Base-by-base conservation (phyloP, 2,329 filamentous ascomycete species). In the Ciborinia camelliae region DNA sequence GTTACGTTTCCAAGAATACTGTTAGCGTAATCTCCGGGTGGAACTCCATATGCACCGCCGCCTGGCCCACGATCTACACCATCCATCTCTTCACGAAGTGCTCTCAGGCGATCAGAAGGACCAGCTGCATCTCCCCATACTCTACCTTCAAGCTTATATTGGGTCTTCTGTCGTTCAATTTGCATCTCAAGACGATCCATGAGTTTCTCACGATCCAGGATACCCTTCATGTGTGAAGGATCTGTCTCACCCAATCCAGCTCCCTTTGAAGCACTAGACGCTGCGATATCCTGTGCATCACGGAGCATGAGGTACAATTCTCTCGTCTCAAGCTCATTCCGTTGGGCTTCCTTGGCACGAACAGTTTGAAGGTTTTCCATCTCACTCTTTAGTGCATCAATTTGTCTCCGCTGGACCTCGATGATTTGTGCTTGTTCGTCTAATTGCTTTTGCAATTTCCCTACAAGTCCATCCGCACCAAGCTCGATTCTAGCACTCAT, bases 241-340 rank as follows among this genome's bases (percentile, higher is more conserved):
- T 95, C 90, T 28, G 84, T 85, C 48, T 86, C 83, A 57, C 77
- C 82, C 47, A 87, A 78, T 61, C 77, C 80, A 20, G 74, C 76
- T 32, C 66, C 80, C 75, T 86, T 87, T 63, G 79, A 79, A 62
- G 92, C 90, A 72, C 91, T 91, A 4, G 94, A 92, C 30, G 92
- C 93, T 53, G 94, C 94, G 70, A 97, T 92, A 73, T 99, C 94
- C 77, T 98, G 94, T 45, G 95, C 94, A 77, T 99, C 95, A 67
- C 94, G 88, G 69, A 99, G 88, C 95, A 99, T 99, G 64, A 99
- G 89, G 77, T 98, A 99, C 28, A 99, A 80, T 78, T 99, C 95
- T 79, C 95, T 85, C 2, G 94, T 98, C 79, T 99, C 95, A 37
- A 99, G 81, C 78, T 99, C 95, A 73, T 97, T 96, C 61, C 95